Base-by-base conservation (phyloP, 495 filamentous ascomycete genomes). In the Tuber borchii region DNA sequence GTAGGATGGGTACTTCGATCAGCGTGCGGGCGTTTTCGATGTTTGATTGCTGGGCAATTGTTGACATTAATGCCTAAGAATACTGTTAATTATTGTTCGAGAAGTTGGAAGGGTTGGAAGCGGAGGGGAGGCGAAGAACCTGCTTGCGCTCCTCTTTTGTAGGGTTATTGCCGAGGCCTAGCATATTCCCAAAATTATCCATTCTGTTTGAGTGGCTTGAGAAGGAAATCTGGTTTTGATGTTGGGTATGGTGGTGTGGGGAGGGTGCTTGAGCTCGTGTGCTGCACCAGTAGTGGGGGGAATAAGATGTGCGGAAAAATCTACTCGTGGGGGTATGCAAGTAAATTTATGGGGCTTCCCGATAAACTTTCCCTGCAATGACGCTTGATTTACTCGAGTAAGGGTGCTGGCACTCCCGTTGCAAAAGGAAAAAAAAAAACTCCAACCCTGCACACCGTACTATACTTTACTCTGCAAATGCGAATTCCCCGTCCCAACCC, bases 21-120 rank as follows among this genome's bases (percentile, higher is more conserved):
- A 84, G 70, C 48, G 72, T 77, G 39, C 83, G 81, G 20, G 81
- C 81, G 48, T 82, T 82, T 65, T 82, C 81, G n/a, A 82, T 61
- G 56, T 82, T 82, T 17, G 81, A 77, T 48, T 82, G 77, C 20
- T 82, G 81, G 40, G 81, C 80, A 43, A 82, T 74, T 17, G 74
- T 74, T 34, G 81, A 77, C 71, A 82, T 82, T n/a, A 82, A 73
- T 14, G 78, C 79, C 75, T 78, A 34, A 34, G 16, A 37, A 34
- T 69, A 17, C 31, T 6, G 10, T 46, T 39, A 39, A 46, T 46
- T 56, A 37, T 37, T 44, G 16, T 44, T 26, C 42, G 22, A 56
- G 48, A 26, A 26, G 39, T n/a, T 34, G n/a, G 22, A n/a, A 9
- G 2, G 20, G 34, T n/a, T n/a, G n/a, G n/a, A n/a, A n/a, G 34